Percentiles rank a stretch among this genome's conserved stretches.
phyloP scores from a whole-genome alignment of 257 asterid genomes.

The Primulina tabacum region DNA sequence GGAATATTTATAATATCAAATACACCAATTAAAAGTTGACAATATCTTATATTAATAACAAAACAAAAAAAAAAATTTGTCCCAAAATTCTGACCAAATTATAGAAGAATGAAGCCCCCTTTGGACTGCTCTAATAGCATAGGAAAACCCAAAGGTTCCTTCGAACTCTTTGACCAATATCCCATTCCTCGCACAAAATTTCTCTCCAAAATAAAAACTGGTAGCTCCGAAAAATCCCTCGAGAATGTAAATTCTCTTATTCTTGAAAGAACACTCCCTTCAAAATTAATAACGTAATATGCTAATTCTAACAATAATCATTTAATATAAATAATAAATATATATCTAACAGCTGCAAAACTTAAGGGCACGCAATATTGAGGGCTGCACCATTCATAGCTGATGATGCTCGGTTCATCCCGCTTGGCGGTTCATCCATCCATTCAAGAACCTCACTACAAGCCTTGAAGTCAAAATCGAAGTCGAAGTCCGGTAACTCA shows the following conservation, averaged over 20 bases:
- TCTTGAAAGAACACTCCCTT: constrained; percentile 25
- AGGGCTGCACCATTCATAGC: constrained; percentile 52
- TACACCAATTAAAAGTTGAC: not conserved
- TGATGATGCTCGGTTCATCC: not conserved
- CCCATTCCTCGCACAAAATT: not conserved
- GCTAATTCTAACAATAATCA: constrained; percentile 14
- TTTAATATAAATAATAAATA: not conserved
- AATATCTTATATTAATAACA: constrained; percentile 11
- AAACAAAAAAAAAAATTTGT: not conserved
- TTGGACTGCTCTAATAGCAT: constrained; percentile 80
- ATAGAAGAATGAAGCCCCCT: constrained; percentile 30
- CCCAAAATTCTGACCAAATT: not conserved
- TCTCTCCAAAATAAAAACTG: constrained; percentile 18
- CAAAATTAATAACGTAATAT: constrained; percentile 10
- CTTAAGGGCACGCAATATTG: constrained; percentile 75
- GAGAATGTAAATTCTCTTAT: constrained; percentile 14
- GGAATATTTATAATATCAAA: not conserved
- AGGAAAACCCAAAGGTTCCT: constrained; percentile 40
- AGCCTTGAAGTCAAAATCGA: constrained; percentile 54
- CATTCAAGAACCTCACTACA: constrained; percentile 48
- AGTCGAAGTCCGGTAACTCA: constrained; percentile 54
- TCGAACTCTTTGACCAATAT: constrained; percentile 13
- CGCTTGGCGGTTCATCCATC: constrained; percentile 47
- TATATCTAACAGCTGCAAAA: constrained; percentile 57
- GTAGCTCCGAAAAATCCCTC: constrained; percentile 23